Conservation (phyloP, 2,329 filamentous ascomycete genomes). For the Dryadomyces sulphureus region DNA sequence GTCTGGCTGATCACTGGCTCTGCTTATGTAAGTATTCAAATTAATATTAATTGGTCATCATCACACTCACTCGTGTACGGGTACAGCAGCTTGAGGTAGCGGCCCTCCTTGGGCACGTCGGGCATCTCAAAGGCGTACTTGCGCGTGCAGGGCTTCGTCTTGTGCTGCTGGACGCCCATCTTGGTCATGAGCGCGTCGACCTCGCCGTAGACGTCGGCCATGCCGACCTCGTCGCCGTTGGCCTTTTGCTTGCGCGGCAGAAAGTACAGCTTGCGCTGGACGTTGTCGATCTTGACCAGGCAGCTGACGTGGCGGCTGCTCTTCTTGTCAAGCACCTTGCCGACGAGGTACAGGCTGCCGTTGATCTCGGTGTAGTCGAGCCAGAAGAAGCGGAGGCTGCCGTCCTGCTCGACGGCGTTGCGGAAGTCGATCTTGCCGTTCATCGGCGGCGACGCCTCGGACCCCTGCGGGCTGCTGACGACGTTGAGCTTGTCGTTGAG, state of each 20-base stretch:
- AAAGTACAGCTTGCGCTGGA: slow-evolving; percentile 84
- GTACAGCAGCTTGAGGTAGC: slow-evolving; percentile 93
- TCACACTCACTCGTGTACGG: slow-evolving; percentile 59
- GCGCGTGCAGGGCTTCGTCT: slow-evolving; percentile 76
- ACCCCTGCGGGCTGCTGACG: slow-evolving; percentile 47
- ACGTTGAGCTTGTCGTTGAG: slow-evolving; percentile 79
- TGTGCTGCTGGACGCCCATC: slow-evolving; percentile 75
- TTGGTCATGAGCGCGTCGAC: slow-evolving; percentile 80
- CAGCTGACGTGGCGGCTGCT: slow-evolving; percentile 71
- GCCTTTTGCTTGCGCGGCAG: slow-evolving; percentile 56
- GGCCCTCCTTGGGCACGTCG: slow-evolving; percentile 70
- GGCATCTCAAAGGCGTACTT: slow-evolving; percentile 94
- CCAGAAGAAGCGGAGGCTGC: slow-evolving; percentile 91
- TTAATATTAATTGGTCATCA: background rate
- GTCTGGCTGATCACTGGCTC: slow-evolving; percentile 58
- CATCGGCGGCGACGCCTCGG: slow-evolving; percentile 39
- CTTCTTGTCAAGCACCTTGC: slow-evolving; percentile 86
- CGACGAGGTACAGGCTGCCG: slow-evolving; percentile 83
- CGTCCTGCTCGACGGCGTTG: slow-evolving; percentile 86
- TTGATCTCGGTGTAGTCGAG: slow-evolving; percentile 89
- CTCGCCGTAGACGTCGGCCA: slow-evolving; percentile 82
- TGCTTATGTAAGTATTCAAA: slow-evolving; percentile 13
- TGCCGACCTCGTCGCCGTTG: slow-evolving; percentile 58
- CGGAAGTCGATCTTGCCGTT: slow-evolving; percentile 75
- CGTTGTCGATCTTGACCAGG: slow-evolving; percentile 92